These are phyloP conservation scores for Vigna hirtella DNA, from an alignment of 306 rosid genomes.

Conservation along the genomic window DNA sequence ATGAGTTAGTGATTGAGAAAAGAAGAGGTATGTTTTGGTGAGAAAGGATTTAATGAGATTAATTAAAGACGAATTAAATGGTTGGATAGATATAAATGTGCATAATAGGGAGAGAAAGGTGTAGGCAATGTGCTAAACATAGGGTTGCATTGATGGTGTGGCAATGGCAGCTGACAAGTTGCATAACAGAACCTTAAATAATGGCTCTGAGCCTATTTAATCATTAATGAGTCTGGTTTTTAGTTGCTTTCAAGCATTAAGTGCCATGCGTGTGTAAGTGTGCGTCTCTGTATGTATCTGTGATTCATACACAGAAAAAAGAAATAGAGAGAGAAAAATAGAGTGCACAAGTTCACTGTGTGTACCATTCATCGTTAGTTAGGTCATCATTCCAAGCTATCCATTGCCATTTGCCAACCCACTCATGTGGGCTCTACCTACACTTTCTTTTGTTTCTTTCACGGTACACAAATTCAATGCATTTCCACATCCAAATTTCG, in stretches of 20 bases:
- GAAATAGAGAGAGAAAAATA: background rate
- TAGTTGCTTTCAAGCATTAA: slow-evolving; percentile 60
- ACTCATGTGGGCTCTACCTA: slow-evolving; percentile 54
- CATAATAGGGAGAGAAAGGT: background rate
- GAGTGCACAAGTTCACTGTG: slow-evolving; percentile 10
- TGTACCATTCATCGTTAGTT: slow-evolving; percentile 49
- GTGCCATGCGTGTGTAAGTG: slow-evolving; percentile 31
- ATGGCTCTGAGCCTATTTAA: slow-evolving; percentile 45
- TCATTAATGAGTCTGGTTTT: slow-evolving; percentile 53
- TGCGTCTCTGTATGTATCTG: background rate
- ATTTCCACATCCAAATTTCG: slow-evolving; percentile 7
- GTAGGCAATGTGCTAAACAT: slow-evolving; percentile 28
- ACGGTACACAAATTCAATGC: slow-evolving; percentile 41
- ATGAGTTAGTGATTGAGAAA: too few species aligned
- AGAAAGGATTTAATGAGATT: background rate
- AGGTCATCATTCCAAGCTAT: slow-evolving; percentile 58
- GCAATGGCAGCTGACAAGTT: slow-evolving; percentile 50
- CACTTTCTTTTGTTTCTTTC: slow-evolving; percentile 40
- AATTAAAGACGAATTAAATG: background rate
- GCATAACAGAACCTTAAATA: slow-evolving; percentile 51
- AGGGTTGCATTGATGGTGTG: slow-evolving; percentile 59
- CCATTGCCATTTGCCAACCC: slow-evolving; percentile 46
- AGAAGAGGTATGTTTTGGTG: too few species aligned
- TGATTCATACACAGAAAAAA: background rate
- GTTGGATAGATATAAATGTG: background rate